Evolutionary conservation across 306 rosid genomes (phyloP).

Genomic region (Oxytropis ochrocephala): DNA sequence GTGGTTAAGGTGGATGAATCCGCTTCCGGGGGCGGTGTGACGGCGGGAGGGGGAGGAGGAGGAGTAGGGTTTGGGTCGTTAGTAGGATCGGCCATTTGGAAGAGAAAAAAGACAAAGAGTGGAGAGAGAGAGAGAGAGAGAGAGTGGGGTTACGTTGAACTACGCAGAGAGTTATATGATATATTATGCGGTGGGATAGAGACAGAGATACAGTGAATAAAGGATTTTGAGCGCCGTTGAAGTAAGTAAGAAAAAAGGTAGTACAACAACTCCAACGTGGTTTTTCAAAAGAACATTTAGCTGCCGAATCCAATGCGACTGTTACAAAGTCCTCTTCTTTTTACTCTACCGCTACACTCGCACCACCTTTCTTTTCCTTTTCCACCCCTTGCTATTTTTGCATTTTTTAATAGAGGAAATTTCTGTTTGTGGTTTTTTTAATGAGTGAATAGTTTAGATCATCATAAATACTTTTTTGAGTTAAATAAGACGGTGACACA

Average conservation of each 20-base stretch:
- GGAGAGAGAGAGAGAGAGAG: background rate
- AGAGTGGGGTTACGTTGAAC: background rate
- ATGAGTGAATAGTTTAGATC: too few relatives aligned
- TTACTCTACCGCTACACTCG: background rate
- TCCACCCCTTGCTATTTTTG: too few relatives aligned
- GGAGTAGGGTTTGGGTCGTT: slow-evolving; percentile 22
- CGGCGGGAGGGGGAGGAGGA: background rate
- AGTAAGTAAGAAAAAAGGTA: too few relatives aligned
- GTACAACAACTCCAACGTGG: too few relatives aligned
- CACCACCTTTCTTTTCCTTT: background rate
- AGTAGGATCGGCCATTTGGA: slow-evolving; percentile 40
- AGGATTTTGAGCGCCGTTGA: too few relatives aligned
- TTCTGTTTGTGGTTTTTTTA: too few relatives aligned
- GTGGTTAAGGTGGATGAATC: background rate
- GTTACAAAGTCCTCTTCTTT: background rate
- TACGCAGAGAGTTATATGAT: background rate
- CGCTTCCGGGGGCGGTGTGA: background rate
- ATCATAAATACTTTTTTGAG: too few relatives aligned
- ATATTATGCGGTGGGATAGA: too few relatives aligned
- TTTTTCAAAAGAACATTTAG: too few relatives aligned
- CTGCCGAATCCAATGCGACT: background rate
- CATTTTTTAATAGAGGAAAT: too few relatives aligned
- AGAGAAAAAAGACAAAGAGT: background rate
- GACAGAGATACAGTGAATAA: too few relatives aligned
- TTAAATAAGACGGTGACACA: too few relatives aligned